Conservation (phyloP, 768 basidiomycete species). For the Lentinus brumalis region DNA sequence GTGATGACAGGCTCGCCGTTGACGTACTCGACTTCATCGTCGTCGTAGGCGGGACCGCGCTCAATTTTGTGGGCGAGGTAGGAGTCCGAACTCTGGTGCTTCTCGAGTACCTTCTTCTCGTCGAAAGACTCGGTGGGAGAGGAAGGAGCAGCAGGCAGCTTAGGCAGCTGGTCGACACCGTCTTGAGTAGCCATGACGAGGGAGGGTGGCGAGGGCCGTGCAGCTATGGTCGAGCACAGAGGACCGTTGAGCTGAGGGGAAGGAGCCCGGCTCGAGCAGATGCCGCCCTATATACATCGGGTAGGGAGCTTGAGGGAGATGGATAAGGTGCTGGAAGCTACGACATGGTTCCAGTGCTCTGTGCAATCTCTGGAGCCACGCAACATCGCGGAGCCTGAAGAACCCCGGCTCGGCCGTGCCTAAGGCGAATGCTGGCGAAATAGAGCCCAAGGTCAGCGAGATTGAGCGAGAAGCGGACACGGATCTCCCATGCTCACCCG, state of each 20-base stretch:
- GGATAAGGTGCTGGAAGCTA: background rate
- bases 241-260: slow-evolving; percentile 9
- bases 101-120: slow-evolving; percentile 16
- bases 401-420: slow-evolving; percentile 2
- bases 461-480: no score
- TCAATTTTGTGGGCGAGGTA: slow-evolving; percentile 3
- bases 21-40: slow-evolving; percentile 20
- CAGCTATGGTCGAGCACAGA: background rate
- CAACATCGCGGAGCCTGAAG: slow-evolving; percentile 7
- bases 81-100: slow-evolving; percentile 13
- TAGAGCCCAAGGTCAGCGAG: no score
- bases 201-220: slow-evolving; percentile 5
- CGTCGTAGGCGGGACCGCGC: slow-evolving; percentile 6
- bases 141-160: slow-evolving; percentile 9
- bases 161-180: slow-evolving; percentile 15
- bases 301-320: background rate
- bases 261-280: background rate
- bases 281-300: background rate
- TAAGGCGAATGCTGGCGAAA: background rate
- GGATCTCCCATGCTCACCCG: no score
- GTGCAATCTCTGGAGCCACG: slow-evolving; percentile 14
- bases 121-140: slow-evolving; percentile 5
- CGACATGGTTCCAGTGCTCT: slow-evolving; percentile 12
- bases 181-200: slow-evolving; percentile 8
- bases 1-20: slow-evolving; percentile 34